These are phyloP conservation scores for Pseudohalonectria lignicola DNA, from an alignment of 2,329 filamentous ascomycete species.

Conservation along the genomic window DNA sequence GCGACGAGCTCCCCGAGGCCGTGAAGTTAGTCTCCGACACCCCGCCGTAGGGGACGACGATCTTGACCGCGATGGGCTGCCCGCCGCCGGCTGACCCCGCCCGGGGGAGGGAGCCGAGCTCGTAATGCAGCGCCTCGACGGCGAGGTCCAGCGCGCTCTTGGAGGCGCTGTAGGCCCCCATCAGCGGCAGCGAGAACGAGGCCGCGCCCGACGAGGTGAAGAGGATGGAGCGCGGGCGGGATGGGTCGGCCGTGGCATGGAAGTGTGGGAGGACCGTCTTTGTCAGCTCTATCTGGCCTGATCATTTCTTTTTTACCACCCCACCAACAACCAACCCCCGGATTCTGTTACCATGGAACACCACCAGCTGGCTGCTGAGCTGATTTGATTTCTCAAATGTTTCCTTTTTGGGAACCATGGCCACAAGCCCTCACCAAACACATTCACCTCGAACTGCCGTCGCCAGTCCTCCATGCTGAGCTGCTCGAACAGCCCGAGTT, in stretches of 20 bases:
- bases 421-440: too few species aligned
- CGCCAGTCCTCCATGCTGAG: background rate
- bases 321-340: too few species aligned
- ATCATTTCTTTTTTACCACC: too few species aligned
- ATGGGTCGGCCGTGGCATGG: background rate
- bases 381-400: too few species aligned
- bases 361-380: too few species aligned
- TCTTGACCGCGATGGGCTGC: background rate
- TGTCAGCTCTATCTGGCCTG: background rate
- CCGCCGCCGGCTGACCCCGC: background rate
- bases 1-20: background rate
- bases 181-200: background rate
- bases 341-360: too few species aligned
- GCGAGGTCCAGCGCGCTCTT: background rate
- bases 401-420: too few species aligned
- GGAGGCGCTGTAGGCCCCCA: background rate
- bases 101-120: too few species aligned
- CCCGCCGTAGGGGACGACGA: background rate
- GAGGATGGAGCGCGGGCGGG: background rate
- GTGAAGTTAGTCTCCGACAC: background rate
- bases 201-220: background rate
- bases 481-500: slow-evolving; percentile 16
- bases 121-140: background rate
- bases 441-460: background rate
- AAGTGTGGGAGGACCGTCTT: background rate